Percentiles rank a stretch among this genome's conserved stretches.
Evolutionary conservation across 176 grass and related monocot genomes (phyloP).

Genomic region (Eleusine indica): DNA sequence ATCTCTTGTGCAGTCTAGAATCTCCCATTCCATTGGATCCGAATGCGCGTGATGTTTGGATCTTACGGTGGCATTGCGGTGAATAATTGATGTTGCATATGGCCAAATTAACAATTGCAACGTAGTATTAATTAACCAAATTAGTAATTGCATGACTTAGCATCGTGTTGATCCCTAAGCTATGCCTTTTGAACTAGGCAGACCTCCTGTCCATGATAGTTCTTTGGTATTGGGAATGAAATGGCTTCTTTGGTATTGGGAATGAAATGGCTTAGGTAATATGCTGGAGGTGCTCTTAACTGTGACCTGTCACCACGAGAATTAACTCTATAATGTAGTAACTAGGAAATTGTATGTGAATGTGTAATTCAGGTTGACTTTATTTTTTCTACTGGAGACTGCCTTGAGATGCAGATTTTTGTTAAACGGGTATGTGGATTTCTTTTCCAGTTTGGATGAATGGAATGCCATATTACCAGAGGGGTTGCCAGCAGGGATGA

Average conservation of each 20-base stretch:
- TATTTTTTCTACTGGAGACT: not conserved
- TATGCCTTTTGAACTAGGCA: not conserved
- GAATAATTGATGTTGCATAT: not conserved
- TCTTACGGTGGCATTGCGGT: not conserved
- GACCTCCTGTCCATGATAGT: not conserved
- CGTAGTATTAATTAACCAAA: not conserved
- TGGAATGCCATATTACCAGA: conserved; percentile 89
- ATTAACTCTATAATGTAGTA: not conserved
- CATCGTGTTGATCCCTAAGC: not conserved
- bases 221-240: not conserved
- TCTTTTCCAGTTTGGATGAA: conserved; percentile 81
- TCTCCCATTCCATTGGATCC: conserved; percentile 16
- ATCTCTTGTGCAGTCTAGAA: not conserved
- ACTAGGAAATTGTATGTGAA: not conserved
- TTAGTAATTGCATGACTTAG: not conserved
- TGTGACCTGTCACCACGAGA: not conserved
- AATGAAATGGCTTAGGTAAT: not conserved
- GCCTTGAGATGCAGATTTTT: not conserved
- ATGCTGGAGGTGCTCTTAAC: not conserved
- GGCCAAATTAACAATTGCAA: not conserved
- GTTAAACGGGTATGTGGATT: conserved; percentile 1
- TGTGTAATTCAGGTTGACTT: not conserved
- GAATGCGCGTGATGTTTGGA: not conserved
- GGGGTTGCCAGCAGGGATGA: conserved; percentile 83
- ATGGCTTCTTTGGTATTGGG: not conserved